Evolutionary conservation across 192 early-diverging fungal genomes (phyloP).

Genomic region (Haplosporangium gracile): DNA sequence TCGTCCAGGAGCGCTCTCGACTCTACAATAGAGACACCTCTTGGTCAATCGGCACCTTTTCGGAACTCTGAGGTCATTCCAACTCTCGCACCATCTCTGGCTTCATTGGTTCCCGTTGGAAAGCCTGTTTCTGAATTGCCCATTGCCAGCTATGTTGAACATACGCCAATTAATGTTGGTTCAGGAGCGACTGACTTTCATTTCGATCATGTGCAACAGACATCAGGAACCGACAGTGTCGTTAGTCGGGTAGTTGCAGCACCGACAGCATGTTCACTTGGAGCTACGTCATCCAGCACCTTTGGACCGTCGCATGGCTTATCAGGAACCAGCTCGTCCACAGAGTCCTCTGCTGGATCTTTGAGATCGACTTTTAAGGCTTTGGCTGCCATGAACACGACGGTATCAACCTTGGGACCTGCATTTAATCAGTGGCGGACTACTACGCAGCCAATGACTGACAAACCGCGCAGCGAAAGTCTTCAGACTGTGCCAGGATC

Average conservation of each 20-base stretch:
- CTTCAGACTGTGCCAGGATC: background rate
- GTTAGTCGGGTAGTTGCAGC: background rate
- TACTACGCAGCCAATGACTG: background rate
- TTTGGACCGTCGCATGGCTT: too few relatives aligned
- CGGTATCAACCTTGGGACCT: background rate
- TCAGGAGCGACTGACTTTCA: background rate
- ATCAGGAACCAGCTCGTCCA: background rate
- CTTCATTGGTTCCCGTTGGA: too few relatives aligned
- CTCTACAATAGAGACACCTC: too few relatives aligned
- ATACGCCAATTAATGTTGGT: background rate
- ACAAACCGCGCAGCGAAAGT: background rate
- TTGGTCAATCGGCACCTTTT: background rate
- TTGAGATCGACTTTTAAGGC: background rate
- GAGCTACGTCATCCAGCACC: background rate
- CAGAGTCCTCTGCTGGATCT: background rate
- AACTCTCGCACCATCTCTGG: too few relatives aligned
- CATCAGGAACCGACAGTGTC: background rate
- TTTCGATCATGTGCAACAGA: background rate
- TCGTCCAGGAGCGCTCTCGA: too few relatives aligned
- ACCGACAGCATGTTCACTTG: background rate
- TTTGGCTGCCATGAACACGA: background rate
- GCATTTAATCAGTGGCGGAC: background rate
- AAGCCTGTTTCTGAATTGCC: too few relatives aligned
- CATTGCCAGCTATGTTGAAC: background rate
- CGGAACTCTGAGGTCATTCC: too few relatives aligned